Evolutionary conservation across 805 yeast species (phyloP), one percentile per base, ranked within the genome.

Genomic region (Suhomyces vadensis): DNA sequence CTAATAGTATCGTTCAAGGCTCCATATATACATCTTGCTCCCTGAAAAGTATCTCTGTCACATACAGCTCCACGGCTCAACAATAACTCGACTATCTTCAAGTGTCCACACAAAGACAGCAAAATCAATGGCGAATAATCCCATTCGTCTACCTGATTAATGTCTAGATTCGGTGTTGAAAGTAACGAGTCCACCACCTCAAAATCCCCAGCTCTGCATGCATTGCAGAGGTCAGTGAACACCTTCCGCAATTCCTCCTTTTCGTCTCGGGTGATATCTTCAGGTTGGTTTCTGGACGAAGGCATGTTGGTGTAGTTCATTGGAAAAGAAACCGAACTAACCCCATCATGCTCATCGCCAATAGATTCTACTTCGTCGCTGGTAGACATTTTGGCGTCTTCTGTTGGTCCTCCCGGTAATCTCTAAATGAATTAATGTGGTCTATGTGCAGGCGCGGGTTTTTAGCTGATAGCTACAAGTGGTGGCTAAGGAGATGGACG

Each of bases 11-110:
- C 89, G 13, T 76, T 87, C 44, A 87, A 63, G 0, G 95, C 94
- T 2, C 91, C 94, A 55, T 87, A 85, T 2, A 86, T 72, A 51
- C 92, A 85, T 35, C 73, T 71, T 9, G 84, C 87, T 2, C 95
- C 94, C 59, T 85, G 87, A 55, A 81, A 81, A n/a, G 90, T 82
- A 57, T 86, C 92, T 55, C 88, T 73, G 60, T 85, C 91, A 60
- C 92, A 85, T 6, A 81, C 72, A 0, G 94, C 89, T 6, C 95
- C 95, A 33, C 71, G 49, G 36, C 77, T 72, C 7, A 87, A 65
- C 17, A 87, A 64, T 39, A 82, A 60, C 42, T 67, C 69, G n/a
- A 87, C 94, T 4, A 87, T 73, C 1, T 66, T 68, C 48, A 73
- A 74, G 59, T 86, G 92, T 0, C 95, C 95, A 65, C 95, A 86